These are phyloP conservation scores for Acer campestre DNA, from an alignment of 345 rosid genomes.

Conservation along the genomic window DNA sequence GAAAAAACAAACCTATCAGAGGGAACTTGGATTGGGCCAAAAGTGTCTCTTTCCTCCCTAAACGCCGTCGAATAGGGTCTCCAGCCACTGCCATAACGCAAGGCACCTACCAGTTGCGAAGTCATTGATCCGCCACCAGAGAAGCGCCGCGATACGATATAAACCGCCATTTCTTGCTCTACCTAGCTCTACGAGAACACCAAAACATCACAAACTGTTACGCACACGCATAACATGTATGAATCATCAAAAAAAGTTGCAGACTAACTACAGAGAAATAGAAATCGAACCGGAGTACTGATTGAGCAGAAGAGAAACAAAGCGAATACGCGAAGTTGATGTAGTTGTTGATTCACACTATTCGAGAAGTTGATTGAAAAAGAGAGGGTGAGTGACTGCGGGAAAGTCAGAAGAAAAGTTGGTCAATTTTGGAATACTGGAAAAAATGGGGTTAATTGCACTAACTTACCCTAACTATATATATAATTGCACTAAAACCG, in stretches of 20 bases:
- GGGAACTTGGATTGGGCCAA: slow-evolving; percentile 91
- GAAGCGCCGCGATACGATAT: slow-evolving; percentile 60
- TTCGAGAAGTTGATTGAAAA: neutral
- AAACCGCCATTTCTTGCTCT: slow-evolving; percentile 54
- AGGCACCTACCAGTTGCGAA: slow-evolving; percentile 31
- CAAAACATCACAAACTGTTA: neutral
- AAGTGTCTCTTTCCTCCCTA: slow-evolving; percentile 89
- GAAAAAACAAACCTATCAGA: slow-evolving; percentile 61
- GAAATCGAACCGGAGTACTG: neutral
- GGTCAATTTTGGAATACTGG: too few relatives aligned
- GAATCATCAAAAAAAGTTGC: neutral
- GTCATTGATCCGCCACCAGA: slow-evolving; percentile 41
- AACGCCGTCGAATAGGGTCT: slow-evolving; percentile 65
- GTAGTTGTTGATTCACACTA: neutral
- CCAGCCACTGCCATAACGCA: slow-evolving; percentile 50
- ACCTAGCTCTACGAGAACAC: slow-evolving; percentile 8
- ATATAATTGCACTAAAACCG: too few relatives aligned
- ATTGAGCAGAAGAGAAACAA: neutral
- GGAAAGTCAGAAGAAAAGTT: too few relatives aligned
- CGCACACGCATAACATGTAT: neutral
- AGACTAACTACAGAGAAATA: neutral
- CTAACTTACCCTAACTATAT: too few relatives aligned
- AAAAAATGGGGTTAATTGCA: too few relatives aligned
- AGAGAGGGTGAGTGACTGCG: too few relatives aligned
- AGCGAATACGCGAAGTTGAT: neutral